Evolutionary conservation across 805 yeast genomes (phyloP).

Genomic region (Isabelozyma rhagii): DNA sequence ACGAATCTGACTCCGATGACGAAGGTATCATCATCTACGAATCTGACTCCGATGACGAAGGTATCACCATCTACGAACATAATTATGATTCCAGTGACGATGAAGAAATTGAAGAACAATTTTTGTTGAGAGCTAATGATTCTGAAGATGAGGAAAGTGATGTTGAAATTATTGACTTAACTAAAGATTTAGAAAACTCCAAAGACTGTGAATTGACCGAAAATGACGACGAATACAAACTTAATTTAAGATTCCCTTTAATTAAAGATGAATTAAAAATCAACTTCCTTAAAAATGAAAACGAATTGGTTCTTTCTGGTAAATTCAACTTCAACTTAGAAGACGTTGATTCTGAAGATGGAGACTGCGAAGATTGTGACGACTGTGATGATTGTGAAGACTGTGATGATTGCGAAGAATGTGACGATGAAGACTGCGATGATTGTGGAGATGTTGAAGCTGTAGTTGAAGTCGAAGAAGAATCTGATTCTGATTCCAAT

Average conservation of each 20-base stretch:
- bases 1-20: constrained; percentile 22
- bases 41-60: constrained; percentile 32
- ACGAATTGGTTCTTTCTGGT: constrained; percentile 40
- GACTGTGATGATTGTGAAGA: constrained; percentile 7
- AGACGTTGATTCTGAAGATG: constrained; percentile 16
- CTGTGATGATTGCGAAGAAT: constrained; percentile 10
- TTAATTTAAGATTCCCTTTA: constrained; percentile 40
- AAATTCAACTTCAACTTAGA: constrained; percentile 29
- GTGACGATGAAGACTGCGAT: constrained; percentile 6
- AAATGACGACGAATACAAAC: constrained; percentile 36
- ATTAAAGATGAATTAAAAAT: constrained; percentile 38
- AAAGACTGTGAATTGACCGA: constrained; percentile 43
- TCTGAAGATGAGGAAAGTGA: constrained; percentile 25
- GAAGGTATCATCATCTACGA: constrained; percentile 43
- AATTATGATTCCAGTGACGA: constrained; percentile 36
- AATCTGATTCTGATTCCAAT: not conserved
- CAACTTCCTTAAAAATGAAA: constrained; percentile 36
- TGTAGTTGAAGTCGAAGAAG: constrained; percentile 10
- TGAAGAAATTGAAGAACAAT: constrained; percentile 22
- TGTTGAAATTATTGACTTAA: constrained; percentile 35
- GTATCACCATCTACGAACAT: constrained; percentile 41
- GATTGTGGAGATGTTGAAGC: constrained; percentile 7
- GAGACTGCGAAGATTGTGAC: constrained; percentile 3
- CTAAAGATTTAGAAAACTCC: constrained; percentile 39
- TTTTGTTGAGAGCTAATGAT: constrained; percentile 25